These are phyloP conservation scores for Neurospora sp. DNA, from an alignment of 2,329 filamentous ascomycete species.

Conservation along the genomic window DNA sequence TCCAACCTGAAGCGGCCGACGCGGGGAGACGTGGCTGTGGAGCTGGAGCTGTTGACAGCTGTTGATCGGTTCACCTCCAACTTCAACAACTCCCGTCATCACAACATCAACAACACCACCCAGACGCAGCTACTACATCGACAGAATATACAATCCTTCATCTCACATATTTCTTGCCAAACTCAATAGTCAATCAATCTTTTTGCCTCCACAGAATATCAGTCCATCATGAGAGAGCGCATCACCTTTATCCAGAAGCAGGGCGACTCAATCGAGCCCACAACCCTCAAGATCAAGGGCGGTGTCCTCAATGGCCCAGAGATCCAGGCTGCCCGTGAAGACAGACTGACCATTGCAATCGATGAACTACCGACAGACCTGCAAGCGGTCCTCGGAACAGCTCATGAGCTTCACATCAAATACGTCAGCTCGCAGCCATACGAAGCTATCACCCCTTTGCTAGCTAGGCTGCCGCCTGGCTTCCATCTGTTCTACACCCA, in stretches of 20 bases:
- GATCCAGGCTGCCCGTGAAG: slow-evolving; percentile 63
- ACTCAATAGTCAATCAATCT: too few species aligned
- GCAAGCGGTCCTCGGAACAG: slow-evolving; percentile 48
- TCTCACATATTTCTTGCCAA: not conserved
- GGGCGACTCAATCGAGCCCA: slow-evolving; percentile 54
- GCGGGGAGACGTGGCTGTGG: not conserved
- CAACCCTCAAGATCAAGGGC: slow-evolving; percentile 47
- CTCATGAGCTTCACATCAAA: slow-evolving; percentile 65
- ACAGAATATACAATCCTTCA: not conserved
- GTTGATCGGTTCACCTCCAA: not conserved
- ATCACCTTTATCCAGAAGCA: slow-evolving; percentile 67
- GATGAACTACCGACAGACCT: slow-evolving; percentile 65
- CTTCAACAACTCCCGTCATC: not conserved
- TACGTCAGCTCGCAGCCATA: slow-evolving; percentile 58
- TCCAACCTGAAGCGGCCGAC: too few species aligned
- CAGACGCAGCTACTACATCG: not conserved
- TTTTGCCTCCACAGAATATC: too few species aligned
- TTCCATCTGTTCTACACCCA: slow-evolving; percentile 74
- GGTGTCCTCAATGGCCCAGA: slow-evolving; percentile 44
- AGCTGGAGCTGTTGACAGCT: not conserved
- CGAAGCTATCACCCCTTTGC: slow-evolving; percentile 56
- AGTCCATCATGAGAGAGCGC: slow-evolving; percentile 59
- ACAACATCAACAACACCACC: not conserved
- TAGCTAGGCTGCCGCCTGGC: slow-evolving; percentile 66
- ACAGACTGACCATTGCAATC: slow-evolving; percentile 63